Evolutionary conservation across 257 asterid genomes (phyloP).

Genomic region (Scutellaria barbata): DNA sequence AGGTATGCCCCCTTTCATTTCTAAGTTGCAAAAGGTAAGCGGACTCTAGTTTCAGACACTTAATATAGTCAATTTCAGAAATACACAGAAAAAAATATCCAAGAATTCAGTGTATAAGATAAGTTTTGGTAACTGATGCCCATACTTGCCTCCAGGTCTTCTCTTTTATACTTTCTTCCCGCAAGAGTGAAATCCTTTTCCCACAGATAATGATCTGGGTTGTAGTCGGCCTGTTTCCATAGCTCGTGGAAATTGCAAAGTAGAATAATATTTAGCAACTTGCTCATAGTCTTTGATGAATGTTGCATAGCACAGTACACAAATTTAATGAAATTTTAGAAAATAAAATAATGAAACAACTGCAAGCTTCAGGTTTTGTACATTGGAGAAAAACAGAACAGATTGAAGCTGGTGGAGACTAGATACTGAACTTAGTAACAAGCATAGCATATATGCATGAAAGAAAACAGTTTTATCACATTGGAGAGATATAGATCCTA

Average conservation of each 20-base stretch:
- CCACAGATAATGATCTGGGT: slow-evolving; percentile 90
- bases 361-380: slow-evolving; percentile 1
- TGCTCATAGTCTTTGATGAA: slow-evolving; percentile 7
- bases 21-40: slow-evolving; percentile 67
- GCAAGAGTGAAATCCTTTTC: slow-evolving; percentile 85
- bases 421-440: not conserved
- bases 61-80: slow-evolving; percentile 16
- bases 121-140: slow-evolving; percentile 56
- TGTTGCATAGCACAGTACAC: slow-evolving; percentile 16
- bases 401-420: slow-evolving; percentile 19
- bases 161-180: slow-evolving; percentile 79
- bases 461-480: not conserved
- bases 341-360: not conserved
- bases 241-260: slow-evolving; percentile 26
- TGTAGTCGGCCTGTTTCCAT: slow-evolving; percentile 81
- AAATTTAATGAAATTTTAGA: slow-evolving; percentile 10
- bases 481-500: slow-evolving; percentile 15
- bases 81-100: slow-evolving; percentile 6
- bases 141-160: slow-evolving; percentile 99
- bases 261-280: slow-evolving; percentile 18
- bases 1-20: slow-evolving; percentile 83
- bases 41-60: slow-evolving; percentile 32
- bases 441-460: not conserved
- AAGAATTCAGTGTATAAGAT: slow-evolving; percentile 28
- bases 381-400: not conserved